A percentile compares a stretch with the other conserved stretches of the same genome.
Conservation (phyloP, 768 basidiomycete species). For the Cystofilobasidium bisporidii region DNA sequence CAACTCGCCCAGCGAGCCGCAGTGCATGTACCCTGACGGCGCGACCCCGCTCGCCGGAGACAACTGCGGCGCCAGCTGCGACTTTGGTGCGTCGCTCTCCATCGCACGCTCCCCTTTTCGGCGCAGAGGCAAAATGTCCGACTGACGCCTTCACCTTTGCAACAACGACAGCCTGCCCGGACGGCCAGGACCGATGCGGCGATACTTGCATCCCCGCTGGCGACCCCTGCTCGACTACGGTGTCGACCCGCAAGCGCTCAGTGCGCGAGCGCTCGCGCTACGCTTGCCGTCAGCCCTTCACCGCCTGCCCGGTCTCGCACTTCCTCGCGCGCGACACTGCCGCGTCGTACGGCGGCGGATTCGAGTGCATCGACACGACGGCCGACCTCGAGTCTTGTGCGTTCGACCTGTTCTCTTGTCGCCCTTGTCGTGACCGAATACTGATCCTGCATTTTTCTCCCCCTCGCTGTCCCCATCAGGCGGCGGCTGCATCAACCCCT, state of each 20-base stretch:
- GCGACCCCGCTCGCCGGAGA: neutral
- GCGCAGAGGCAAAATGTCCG: too few relatives aligned
- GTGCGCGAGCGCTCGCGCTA: neutral
- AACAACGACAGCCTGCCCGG: neutral
- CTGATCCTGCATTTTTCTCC: neutral
- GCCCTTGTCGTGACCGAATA: neutral
- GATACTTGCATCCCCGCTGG: neutral
- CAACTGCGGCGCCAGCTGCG: neutral
- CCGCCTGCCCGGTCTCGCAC: neutral
- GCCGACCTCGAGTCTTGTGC: slow-evolving; percentile 2
- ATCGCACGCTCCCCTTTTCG: too few relatives aligned
- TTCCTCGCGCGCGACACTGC: neutral
- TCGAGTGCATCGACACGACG: neutral
- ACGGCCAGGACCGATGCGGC: neutral
- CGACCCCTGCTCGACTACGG: neutral
- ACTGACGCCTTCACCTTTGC: too few relatives aligned
- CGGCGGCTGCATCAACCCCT: slow-evolving; percentile 4
- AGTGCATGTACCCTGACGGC: neutral
- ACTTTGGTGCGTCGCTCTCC: neutral
- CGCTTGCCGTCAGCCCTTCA: neutral
- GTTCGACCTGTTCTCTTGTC: neutral
- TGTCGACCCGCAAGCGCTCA: neutral
- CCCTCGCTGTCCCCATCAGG: neutral
- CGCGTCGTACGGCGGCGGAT: neutral
- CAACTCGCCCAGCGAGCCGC: neutral